Evolutionary conservation across 169 alveolate genomes (phyloP).

Genomic region (Eimeria acervulina): DNA sequence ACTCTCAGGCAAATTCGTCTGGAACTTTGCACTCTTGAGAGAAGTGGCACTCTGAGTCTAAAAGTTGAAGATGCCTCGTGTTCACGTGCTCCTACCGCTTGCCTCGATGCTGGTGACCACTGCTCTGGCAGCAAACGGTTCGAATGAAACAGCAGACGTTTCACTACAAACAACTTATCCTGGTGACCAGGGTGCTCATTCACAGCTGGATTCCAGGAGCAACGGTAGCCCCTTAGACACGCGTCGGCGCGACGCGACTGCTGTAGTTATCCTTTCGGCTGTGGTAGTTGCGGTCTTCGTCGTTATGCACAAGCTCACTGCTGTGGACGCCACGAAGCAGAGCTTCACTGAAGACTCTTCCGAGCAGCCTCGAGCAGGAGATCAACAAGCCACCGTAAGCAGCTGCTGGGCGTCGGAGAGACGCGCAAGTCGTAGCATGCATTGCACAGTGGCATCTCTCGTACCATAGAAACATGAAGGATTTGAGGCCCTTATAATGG

Average conservation of each 20-base stretch:
- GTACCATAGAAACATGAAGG: neutral
- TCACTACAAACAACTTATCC: neutral
- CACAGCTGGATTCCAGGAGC: neutral
- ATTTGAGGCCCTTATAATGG: neutral
- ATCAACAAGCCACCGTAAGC: neutral
- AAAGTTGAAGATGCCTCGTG: neutral
- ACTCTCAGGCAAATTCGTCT: neutral
- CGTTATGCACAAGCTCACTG: neutral
- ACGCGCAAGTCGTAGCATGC: neutral
- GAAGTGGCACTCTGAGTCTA: neutral
- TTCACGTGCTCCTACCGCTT: neutral
- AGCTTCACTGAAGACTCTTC: neutral
- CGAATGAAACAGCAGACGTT: neutral
- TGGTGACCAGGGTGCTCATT: neutral
- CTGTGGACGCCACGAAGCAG: neutral
- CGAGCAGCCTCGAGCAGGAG: neutral
- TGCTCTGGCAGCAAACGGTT: neutral
- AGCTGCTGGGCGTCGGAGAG: neutral
- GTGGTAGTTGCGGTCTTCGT: neutral
- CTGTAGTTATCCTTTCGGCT: neutral
- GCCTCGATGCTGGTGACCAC: conserved; percentile 14
- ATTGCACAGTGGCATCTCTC: neutral
- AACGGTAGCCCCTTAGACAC: neutral
- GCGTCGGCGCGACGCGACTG: neutral
- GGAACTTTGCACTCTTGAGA: neutral